Conservation (phyloP, 164 flowering plant genomes). For the Annona cherimola region DNA sequence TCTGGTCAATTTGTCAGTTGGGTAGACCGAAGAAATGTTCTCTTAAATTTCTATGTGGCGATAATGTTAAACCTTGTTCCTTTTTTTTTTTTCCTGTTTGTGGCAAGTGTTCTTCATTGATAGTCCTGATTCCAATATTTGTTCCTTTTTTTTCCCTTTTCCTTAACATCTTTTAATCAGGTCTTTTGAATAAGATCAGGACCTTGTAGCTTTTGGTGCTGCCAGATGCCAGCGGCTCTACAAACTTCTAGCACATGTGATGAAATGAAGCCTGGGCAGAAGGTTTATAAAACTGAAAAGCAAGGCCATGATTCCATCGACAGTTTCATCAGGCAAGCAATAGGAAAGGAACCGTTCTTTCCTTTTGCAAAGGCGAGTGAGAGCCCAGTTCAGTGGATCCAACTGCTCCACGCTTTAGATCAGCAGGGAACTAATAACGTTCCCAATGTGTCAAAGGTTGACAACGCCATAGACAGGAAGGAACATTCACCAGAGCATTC, state of each 20-base stretch:
- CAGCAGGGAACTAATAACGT: conserved; percentile 58
- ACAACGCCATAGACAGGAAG: neutral
- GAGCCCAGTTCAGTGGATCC: conserved; percentile 71
- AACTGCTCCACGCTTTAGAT: conserved; percentile 68
- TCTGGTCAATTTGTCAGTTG: no score
- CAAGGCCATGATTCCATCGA: conserved; percentile 67
- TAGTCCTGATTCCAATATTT: neutral
- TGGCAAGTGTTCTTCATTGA: neutral
- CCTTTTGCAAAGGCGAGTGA: conserved; percentile 65
- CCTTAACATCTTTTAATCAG: neutral
- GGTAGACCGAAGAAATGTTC: no score
- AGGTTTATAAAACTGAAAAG: conserved; percentile 22
- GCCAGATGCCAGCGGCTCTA: conserved; percentile 46
- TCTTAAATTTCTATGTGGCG: no score
- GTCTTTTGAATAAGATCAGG: neutral
- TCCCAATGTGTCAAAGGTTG: conserved; percentile 15
- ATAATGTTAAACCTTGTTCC: neutral
- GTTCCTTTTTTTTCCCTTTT: neutral
- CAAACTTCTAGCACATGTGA: conserved; percentile 30
- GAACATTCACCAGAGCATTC: conserved; percentile 11
- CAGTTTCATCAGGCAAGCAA: conserved; percentile 57
- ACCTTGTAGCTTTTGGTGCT: neutral
- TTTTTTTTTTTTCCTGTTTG: neutral
- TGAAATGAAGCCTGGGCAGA: conserved; percentile 48
- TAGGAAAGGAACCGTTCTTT: conserved; percentile 63